A percentile compares a stretch with the other conserved stretches of the same genome.
These are phyloP conservation scores for Amylocystis lapponica DNA, from an alignment of 768 basidiomycete genomes.

Conservation along the genomic window DNA sequence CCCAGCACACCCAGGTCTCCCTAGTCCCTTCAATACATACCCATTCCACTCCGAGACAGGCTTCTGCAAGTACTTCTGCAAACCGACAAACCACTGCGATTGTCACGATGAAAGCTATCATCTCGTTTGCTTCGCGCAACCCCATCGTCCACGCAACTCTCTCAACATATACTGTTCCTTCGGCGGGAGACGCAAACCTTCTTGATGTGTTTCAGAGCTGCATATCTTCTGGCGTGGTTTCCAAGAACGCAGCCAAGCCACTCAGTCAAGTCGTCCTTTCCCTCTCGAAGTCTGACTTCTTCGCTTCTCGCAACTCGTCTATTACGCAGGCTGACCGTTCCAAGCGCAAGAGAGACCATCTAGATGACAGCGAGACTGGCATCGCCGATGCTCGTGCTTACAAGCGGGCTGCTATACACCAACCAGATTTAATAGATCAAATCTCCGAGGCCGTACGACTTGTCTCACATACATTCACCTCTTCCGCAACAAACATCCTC, in stretches of 20 bases:
- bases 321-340: conserved; percentile 60
- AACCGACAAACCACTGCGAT: conserved; percentile 55
- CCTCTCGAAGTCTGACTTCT: conserved; percentile 65
- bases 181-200: conserved; percentile 40
- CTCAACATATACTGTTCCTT: conserved; percentile 44
- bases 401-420: conserved; percentile 29
- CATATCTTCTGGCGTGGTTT: conserved; percentile 40
- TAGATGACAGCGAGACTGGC: conserved; percentile 26
- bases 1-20: conserved; percentile 1
- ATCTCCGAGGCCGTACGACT: conserved; percentile 55
- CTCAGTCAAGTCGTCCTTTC: conserved; percentile 59
- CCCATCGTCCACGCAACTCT: conserved; percentile 50
- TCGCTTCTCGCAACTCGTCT: conserved; percentile 58
- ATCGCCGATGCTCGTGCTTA: conserved; percentile 7
- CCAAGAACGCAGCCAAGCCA: conserved; percentile 47
- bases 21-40: conserved; percentile 2
- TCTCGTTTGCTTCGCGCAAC: conserved; percentile 53
- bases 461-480: conserved; percentile 45
- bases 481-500: conserved; percentile 34
- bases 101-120: conserved; percentile 58
- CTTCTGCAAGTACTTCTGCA: conserved; percentile 8
- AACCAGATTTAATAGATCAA: conserved; percentile 42
- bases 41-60: conserved; percentile 8
- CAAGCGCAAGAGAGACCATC: conserved; percentile 69
- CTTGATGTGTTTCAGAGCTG: conserved; percentile 50